Conservation (phyloP, 768 basidiomycete species). For the Suillus subluteus region DNA sequence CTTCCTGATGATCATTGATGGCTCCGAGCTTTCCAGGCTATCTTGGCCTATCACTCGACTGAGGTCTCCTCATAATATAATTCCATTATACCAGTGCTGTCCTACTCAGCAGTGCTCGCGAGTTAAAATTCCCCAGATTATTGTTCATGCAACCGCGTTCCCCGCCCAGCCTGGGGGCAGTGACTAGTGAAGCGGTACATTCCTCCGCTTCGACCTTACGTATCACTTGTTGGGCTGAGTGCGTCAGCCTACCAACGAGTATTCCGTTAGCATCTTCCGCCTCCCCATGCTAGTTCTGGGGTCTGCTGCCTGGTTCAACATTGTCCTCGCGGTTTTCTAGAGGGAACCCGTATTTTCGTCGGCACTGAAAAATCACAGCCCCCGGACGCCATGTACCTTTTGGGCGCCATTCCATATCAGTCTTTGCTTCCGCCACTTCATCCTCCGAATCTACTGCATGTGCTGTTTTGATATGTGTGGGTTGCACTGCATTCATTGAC, state of each 20-base stretch:
- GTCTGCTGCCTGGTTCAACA: neutral
- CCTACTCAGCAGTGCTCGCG: neutral
- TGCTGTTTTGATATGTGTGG: slow-evolving; percentile 8
- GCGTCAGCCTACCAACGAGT: neutral
- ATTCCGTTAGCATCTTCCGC: neutral
- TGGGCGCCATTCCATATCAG: neutral
- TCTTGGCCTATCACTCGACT: too few relatives aligned
- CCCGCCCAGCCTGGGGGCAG: neutral
- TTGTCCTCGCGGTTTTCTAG: neutral
- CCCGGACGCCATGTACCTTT: slow-evolving; percentile 11
- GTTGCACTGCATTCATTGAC: slow-evolving; percentile 26
- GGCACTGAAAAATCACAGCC: slow-evolving; percentile 31
- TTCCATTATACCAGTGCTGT: neutral
- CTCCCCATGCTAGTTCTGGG: neutral
- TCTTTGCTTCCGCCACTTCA: slow-evolving; percentile 6
- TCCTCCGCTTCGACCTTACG: slow-evolving; percentile 17
- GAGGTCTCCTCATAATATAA: neutral
- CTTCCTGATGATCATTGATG: neutral
- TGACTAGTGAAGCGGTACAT: slow-evolving; percentile 4
- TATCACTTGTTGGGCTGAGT: slow-evolving; percentile 1
- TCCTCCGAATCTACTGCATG: neutral
- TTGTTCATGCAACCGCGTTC: neutral
- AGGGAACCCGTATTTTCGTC: neutral
- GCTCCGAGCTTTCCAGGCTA: neutral
- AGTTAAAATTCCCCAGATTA: neutral